Percentiles rank a stretch among this genome's conserved stretches.
Evolutionary conservation across 1,284 basidiomycete species (phyloP).

Genomic region (Austropuccinia psidii): DNA sequence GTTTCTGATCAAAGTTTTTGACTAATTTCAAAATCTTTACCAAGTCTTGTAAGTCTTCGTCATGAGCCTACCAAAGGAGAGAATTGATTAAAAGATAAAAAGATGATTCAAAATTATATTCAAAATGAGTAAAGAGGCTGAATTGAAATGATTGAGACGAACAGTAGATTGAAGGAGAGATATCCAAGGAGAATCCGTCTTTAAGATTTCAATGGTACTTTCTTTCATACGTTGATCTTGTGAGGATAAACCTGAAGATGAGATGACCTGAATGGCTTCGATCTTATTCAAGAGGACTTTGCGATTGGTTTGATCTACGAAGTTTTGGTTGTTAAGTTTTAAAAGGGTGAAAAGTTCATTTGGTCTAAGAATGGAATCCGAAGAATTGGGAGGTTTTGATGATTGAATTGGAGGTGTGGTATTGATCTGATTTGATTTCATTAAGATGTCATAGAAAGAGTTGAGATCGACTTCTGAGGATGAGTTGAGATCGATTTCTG

Average conservation of each 20-base stretch:
- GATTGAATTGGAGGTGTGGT: neutral
- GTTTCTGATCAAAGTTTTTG: slow-evolving; percentile 9
- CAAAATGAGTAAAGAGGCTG: neutral
- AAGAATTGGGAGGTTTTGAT: neutral
- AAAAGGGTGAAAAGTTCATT: neutral
- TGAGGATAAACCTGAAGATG: neutral
- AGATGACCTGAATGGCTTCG: too few species aligned
- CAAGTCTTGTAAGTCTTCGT: slow-evolving; percentile 4
- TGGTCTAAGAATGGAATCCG: neutral
- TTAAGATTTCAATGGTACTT: neutral
- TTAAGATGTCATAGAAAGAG: slow-evolving; percentile 21
- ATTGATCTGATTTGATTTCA: slow-evolving; percentile 9
- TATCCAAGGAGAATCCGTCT: slow-evolving; percentile 2
- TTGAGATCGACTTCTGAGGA: neutral
- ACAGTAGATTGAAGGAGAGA: slow-evolving; percentile 23
- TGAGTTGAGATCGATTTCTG: neutral
- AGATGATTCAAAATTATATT: neutral
- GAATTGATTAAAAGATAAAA: neutral
- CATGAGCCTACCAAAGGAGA: slow-evolving; percentile 9
- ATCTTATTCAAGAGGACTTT: slow-evolving; percentile 5
- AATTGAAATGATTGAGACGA: neutral
- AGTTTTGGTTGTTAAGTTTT: neutral
- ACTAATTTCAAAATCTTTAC: neutral
- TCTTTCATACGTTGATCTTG: neutral
- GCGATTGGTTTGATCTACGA: neutral